These are phyloP conservation scores for Coemansia sp. DNA, from an alignment of 192 early-diverging fungal species.

Conservation along the genomic window DNA sequence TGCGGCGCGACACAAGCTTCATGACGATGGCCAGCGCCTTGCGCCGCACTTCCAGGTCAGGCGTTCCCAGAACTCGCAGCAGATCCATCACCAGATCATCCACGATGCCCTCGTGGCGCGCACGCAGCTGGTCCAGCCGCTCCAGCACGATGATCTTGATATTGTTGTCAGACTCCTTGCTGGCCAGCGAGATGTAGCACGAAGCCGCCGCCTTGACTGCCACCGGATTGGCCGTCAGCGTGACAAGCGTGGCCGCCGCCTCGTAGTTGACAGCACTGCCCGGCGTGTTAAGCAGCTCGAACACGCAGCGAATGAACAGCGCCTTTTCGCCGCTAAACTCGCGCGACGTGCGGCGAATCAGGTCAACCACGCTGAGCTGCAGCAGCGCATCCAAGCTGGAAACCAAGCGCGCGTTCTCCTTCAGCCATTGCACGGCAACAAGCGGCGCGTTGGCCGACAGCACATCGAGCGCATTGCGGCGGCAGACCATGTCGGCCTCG, in stretches of 20 bases:
- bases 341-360: constrained; percentile 91
- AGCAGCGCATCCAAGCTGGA: constrained; percentile 85
- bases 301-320: constrained; percentile 91
- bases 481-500: constrained; percentile 91
- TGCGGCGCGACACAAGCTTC: constrained; percentile 88
- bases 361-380: constrained; percentile 91
- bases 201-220: constrained; percentile 92
- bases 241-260: constrained; percentile 90
- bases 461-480: constrained; percentile 94
- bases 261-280: constrained; percentile 96
- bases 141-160: constrained; percentile 96
- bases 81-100: constrained; percentile 98
- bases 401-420: constrained; percentile 72
- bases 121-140: constrained; percentile 82
- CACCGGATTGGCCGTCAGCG: constrained; percentile 81
- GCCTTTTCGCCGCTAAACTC: constrained; percentile 82
- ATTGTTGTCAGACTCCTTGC: constrained; percentile 97
- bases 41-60: constrained; percentile 93
- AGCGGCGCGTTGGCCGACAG: constrained; percentile 75
- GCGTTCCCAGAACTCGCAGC: constrained; percentile 84
- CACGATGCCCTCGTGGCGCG: constrained; percentile 83
- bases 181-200: constrained; percentile 88
- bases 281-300: constrained; percentile 78
- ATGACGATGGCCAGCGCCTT: constrained; percentile 86
- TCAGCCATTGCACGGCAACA: constrained; percentile 84